Evolutionary conservation across 1,284 basidiomycete genomes (phyloP), one percentile per base, ranked within the genome.

Genomic region (Cryptococcus sp.): DNA sequence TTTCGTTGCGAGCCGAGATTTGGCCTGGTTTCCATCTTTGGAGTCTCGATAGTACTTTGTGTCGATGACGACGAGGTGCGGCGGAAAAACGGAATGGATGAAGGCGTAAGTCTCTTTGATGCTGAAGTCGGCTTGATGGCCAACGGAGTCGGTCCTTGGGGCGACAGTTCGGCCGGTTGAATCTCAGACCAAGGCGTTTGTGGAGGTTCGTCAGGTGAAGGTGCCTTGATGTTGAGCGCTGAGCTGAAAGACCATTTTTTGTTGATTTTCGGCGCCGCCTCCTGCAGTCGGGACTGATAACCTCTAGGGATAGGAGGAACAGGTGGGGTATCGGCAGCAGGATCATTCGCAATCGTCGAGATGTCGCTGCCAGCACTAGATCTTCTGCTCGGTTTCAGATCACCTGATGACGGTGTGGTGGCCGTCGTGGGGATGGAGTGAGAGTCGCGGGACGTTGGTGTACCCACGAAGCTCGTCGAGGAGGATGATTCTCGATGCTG

Each of bases 181-280:
- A 68, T 62, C 40, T 71, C 67, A 13, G 70, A 67, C 70, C 73
- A 72, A 8, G 70, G 62, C 1, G 66, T 68, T 42, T 66, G 64
- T 3, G 69, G 55, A 13, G 58, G 54, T 13, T 63, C 60, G 30
- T 60, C 58, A 8, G 47, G 48, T 16, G 52, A 55, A 60, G 30
- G 66, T 64, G 70, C 38, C 73, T 87, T 90, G 67, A 92, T 84
- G 67, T 89, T 93, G n/a, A 96, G 81, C 6, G 90, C 90, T 58
- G 85, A 89, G 6, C 91, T 91, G 78, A 97, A 91, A 69, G 92
- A 95, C 93, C 93, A 97, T 79, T 96, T 97, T 82, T 94, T 95
- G 43, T 86, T 90, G 68, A 78, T 76, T 23, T 51, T 54, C 11
- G 61, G 63, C 5, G 59, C 54, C 19, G 61, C 41, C 11, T 67